Conservation (phyloP, 495 filamentous ascomycete species). For the Tuber melanosporum region DNA sequence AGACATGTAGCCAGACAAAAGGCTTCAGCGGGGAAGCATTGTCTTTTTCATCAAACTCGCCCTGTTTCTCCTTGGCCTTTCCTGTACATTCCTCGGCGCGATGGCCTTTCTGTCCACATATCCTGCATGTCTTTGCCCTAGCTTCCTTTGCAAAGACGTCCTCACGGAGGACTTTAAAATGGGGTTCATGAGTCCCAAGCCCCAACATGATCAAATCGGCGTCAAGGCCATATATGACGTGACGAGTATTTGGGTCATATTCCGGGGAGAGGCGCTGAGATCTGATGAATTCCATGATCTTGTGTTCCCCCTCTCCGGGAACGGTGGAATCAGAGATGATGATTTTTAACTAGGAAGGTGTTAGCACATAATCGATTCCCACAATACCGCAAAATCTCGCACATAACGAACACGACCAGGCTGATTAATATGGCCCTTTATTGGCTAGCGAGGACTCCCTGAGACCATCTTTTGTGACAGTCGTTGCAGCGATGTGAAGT, state of each 20-base stretch:
- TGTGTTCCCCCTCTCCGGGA: slow-evolving; percentile 96
- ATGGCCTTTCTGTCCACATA: slow-evolving; percentile 89
- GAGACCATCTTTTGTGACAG: no score
- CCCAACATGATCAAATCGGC: slow-evolving; percentile 99
- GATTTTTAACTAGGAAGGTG: slow-evolving; percentile 63
- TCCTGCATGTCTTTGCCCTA: slow-evolving; percentile 67
- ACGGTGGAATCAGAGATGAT: slow-evolving; percentile 98
- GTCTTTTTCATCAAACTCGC: slow-evolving; percentile 79
- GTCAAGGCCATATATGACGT: slow-evolving; percentile 93
- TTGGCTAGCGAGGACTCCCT: no score
- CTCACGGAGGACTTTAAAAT: slow-evolving; percentile 94
- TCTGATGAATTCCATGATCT: slow-evolving; percentile 97
- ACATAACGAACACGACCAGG: no score
- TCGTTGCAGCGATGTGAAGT: no score
- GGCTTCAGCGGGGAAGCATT: slow-evolving; percentile 61
- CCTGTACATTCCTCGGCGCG: slow-evolving; percentile 76
- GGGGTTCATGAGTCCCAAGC: slow-evolving; percentile 91
- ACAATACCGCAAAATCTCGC: not conserved
- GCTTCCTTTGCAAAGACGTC: slow-evolving; percentile 91
- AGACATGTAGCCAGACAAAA: slow-evolving; percentile 97
- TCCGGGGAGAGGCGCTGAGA: slow-evolving; percentile 84
- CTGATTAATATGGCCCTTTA: no score
- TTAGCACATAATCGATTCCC: slow-evolving; percentile 27
- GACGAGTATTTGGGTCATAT: slow-evolving; percentile 92
- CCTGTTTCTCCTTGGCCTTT: slow-evolving; percentile 72